Percentiles rank a stretch among this genome's conserved stretches.
These are phyloP conservation scores for Polytolypa hystricis DNA, from an alignment of 2,329 filamentous ascomycete species.

Conservation along the genomic window DNA sequence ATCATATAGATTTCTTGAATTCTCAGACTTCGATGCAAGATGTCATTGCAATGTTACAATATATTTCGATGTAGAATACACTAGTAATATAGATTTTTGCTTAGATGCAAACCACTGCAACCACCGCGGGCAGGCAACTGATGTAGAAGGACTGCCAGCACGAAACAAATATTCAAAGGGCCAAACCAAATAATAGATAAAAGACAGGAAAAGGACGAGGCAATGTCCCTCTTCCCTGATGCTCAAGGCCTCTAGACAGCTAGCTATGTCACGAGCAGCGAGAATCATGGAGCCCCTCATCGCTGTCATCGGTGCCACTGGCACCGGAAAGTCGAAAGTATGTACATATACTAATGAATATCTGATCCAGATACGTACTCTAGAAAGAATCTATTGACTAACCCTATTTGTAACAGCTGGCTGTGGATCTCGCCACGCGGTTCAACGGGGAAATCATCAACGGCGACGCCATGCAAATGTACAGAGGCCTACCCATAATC, in stretches of 20 bases:
- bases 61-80: too few relatives aligned
- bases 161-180: too few relatives aligned
- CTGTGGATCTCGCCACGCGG: slow-evolving; percentile 70
- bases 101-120: too few relatives aligned
- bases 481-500: slow-evolving; percentile 80
- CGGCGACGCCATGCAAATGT: slow-evolving; percentile 96
- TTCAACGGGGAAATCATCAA: slow-evolving; percentile 95
- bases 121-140: too few relatives aligned
- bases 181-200: too few relatives aligned
- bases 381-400: slow-evolving; percentile 16
- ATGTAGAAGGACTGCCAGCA: too few relatives aligned
- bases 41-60: too few relatives aligned
- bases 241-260: slow-evolving; percentile 3
- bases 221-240: slow-evolving; percentile 2
- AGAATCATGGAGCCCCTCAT: slow-evolving; percentile 56
- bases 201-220: background rate
- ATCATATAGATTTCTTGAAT: too few relatives aligned
- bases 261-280: slow-evolving; percentile 12
- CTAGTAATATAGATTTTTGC: too few relatives aligned
- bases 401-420: slow-evolving; percentile 56
- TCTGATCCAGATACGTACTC: background rate
- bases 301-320: slow-evolving; percentile 77
- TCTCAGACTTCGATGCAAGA: too few relatives aligned
- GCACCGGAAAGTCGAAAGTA: slow-evolving; percentile 88
- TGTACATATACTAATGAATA: too few relatives aligned